phyloP scores from a whole-genome alignment of 768 basidiomycete species.

The Mycena indigotica region DNA sequence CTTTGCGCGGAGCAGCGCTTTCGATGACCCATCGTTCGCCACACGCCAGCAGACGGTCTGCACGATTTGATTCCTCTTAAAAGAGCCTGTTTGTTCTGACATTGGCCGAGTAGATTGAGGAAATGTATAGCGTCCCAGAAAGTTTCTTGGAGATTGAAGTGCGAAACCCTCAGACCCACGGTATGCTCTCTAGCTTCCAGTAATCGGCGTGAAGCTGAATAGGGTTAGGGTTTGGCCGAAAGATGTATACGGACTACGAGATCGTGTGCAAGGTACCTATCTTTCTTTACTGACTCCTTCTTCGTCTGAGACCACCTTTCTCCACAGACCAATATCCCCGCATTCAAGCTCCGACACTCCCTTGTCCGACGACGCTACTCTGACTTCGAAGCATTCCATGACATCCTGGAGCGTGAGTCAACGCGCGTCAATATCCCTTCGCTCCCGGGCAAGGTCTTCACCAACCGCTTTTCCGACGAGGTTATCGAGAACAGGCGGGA shows the following conservation, averaged over 20 bases:
- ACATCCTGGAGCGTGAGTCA: constrained; percentile 95
- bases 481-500: constrained; percentile 91
- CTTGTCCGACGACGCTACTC: constrained; percentile 87
- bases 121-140: constrained; percentile 98
- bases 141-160: constrained; percentile 98
- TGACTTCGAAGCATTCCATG: constrained; percentile 95
- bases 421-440: constrained; percentile 98
- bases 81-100: too few relatives aligned
- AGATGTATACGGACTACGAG: constrained; percentile 99
- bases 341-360: constrained; percentile 95
- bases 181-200: constrained; percentile 42
- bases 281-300: background rate
- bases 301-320: background rate
- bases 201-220: background rate
- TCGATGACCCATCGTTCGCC: constrained; percentile 53
- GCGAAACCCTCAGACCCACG: constrained; percentile 94
- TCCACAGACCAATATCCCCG: constrained; percentile 93
- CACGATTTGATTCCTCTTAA: too few relatives aligned
- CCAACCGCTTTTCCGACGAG: constrained; percentile 97
- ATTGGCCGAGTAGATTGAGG: constrained; percentile 88
- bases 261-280: constrained; percentile 85
- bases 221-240: constrained; percentile 82
- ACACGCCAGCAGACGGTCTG: constrained; percentile 63
- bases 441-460: constrained; percentile 97
- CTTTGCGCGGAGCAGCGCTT: constrained; percentile 61